Conservation (phyloP, 257 asterid genomes). For the Solanum corneliomulleri region DNA sequence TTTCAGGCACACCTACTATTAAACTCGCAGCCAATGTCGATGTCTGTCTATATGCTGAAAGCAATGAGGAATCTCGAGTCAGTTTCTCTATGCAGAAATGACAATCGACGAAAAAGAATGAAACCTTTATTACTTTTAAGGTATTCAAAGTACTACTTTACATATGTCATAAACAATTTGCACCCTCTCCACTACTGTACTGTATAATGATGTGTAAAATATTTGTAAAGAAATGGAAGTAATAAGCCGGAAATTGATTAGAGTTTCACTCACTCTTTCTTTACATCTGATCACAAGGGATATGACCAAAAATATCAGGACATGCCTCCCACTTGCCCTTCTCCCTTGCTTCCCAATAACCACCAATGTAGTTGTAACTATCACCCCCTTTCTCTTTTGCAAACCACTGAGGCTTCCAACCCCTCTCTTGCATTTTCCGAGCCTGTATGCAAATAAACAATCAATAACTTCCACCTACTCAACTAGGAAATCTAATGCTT, state of each 20-base stretch:
- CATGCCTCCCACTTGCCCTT: slow-evolving; percentile 68
- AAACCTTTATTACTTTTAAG: not conserved
- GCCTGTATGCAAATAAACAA: slow-evolving; percentile 33
- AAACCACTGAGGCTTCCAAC: slow-evolving; percentile 91
- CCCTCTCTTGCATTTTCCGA: slow-evolving; percentile 81
- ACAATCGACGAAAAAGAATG: not conserved
- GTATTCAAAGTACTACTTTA: not conserved
- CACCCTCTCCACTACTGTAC: not conserved
- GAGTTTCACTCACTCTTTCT: slow-evolving; percentile 28
- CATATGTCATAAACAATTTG: not conserved
- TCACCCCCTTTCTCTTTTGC: slow-evolving; percentile 45
- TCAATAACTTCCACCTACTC: not conserved
- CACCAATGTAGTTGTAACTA: slow-evolving; percentile 52
- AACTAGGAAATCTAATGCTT: not conserved
- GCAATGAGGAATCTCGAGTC: not conserved
- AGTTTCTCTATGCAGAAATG: not conserved
- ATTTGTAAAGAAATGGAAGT: not conserved
- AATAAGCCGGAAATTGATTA: not conserved
- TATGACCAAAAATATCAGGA: slow-evolving; percentile 78
- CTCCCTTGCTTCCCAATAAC: slow-evolving; percentile 97
- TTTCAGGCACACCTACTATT: not conserved
- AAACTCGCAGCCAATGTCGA: not conserved
- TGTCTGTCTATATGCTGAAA: not conserved
- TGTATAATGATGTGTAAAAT: not conserved
- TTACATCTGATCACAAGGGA: slow-evolving; percentile 38